Evolutionary conservation across 345 rosid species (phyloP), one percentile per base, ranked within the genome.

Genomic region (Citropsis articulata): DNA sequence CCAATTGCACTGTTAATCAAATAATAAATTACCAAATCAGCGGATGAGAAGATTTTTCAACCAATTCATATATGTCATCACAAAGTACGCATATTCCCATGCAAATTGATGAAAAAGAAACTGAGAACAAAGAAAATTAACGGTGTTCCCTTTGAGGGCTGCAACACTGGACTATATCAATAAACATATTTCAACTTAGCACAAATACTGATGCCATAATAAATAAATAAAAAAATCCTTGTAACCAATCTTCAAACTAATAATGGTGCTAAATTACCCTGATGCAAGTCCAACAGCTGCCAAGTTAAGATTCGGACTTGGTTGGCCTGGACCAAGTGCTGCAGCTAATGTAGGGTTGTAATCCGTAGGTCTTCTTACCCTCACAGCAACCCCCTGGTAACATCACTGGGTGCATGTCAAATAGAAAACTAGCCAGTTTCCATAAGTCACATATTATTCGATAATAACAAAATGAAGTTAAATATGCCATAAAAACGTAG

Each of bases 291-390:
- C 88, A 77, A 88, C 86, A 79, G 89, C 90, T 74, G 87, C 87
- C 71, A 88, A 81, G 76, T 88, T 86, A 59, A 88, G 86, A 66
- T 81, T 67, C 10, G 88, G 86, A 77, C 53, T 85, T 55, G 90
- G 87, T 75, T 84, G 89, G 64, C 90, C 83, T 18, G 90, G 90
- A 75, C 90, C 90, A 79, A 88, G 90, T 6, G 84, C 74, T 69
- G 87, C 87, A 56, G 90, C 90, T 40, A 88, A 75, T 10, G 90
- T 71, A 24, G 90, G 90, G 70, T 88, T 88, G 60, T 88, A 88
- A 74, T 88, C 90, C 28, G 83, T 88, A 9, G 90, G 90, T 77
- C 90, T 84, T 73, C 86, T 77, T 38, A 88, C 90, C 81, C 84
- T 88, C 67, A 88, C 90, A 31, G 89, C 84, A 35, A 81, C 86